Evolutionary conservation across 768 basidiomycete species (phyloP), one percentile per base, ranked within the genome.

Genomic region (Lactarius psammicola): DNA sequence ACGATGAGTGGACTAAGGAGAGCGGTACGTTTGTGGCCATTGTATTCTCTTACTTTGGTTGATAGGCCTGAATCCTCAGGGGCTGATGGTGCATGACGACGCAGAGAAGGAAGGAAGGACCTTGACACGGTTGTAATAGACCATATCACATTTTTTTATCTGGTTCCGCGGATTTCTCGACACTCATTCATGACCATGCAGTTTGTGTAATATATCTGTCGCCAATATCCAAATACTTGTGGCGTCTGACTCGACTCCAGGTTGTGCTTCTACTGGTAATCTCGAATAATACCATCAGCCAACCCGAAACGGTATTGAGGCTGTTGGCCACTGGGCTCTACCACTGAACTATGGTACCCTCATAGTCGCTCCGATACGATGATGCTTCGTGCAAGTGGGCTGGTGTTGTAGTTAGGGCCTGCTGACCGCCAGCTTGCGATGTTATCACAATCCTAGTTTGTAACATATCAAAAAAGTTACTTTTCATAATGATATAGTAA

Each of bases 1-100:
- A 94, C 71, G 87, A 91, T 0, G 82, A 89, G 23, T 94, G 92
- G 92, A 94, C 92, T 59, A 84, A 78, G 71, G 91, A 94, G 73
- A 89, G 88, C 68, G 92, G 92, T 88, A 70, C 71, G 87, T 54
- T 26, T 51, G 30, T 44, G 4, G 20, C 9, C 20, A 54, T 56
- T n/a, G 40, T 33, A 34, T 49, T 30, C 18, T 30, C 46, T 36
- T 44, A 53, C 46, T 54, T 54, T 56, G 15, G n/a, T 44, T 68
- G 54, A 66, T 33, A 34, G 28, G n/a, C 42, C 11, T 23, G 40
- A 18, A 34, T 26, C 11, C 17, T 20, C 54, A 68, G 67, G 67
- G 11, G 67, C 67, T 28, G 67, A 68, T 58, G 67, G 67, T 51
- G 67, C 67, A 68, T 68, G 28, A 66, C 49, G 4, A 26, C 6